Evolutionary conservation across 78 protist genomes (phyloP).

Genomic region (Dictyostelium discoideum): DNA sequence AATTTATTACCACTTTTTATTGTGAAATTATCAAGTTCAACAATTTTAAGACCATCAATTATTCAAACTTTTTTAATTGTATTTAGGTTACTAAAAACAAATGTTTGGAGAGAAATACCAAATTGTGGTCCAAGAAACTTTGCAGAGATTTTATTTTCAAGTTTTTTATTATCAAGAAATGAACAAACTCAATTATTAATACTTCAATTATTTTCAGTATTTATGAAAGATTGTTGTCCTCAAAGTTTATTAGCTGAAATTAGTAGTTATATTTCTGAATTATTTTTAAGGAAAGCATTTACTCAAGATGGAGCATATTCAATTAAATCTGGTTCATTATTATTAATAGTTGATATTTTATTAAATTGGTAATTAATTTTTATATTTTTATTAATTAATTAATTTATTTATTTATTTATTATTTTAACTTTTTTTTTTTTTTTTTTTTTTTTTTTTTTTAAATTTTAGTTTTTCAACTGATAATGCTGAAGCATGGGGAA

Average conservation of each 20-base stretch:
- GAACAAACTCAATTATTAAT: not conserved
- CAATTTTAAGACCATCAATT: not conserved
- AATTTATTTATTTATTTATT: not conserved
- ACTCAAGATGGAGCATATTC: not conserved
- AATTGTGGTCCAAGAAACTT: not conserved
- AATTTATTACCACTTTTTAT: not conserved
- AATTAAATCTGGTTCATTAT: not conserved
- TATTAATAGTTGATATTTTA: not conserved
- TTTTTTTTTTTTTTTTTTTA: not conserved
- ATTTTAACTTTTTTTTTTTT: not conserved
- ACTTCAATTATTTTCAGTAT: not conserved
- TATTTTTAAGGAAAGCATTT: not conserved
- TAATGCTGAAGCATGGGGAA: conserved; percentile 21
- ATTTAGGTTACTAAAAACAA: not conserved
- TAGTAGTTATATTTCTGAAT: not conserved
- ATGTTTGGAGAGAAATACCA: conserved; percentile 5
- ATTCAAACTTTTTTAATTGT: not conserved
- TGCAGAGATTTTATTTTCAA: not conserved
- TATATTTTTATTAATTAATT: not conserved
- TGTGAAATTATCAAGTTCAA: not conserved
- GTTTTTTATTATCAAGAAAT: not conserved
- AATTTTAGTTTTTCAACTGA: not conserved
- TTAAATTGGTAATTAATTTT: not conserved
- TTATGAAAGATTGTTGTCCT: not conserved
- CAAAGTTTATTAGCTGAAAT: not conserved